A percentile compares a stretch with the other conserved stretches of the same genome.
Conservation (phyloP, 305 asterid species). For the Fraxinus angustifolia region DNA sequence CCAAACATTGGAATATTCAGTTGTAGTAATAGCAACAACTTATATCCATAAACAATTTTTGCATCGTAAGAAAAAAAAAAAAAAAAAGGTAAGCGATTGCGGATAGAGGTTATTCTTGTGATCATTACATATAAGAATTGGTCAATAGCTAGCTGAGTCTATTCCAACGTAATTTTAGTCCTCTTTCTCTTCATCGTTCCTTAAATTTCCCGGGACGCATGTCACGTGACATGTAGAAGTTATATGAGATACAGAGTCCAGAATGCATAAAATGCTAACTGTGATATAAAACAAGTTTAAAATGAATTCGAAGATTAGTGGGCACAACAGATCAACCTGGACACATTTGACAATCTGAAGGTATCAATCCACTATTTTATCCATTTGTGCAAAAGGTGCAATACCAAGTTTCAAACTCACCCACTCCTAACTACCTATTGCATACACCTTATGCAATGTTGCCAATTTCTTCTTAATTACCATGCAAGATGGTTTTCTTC, state of each 20-base stretch:
- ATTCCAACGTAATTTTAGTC: not conserved
- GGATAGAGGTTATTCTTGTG: not conserved
- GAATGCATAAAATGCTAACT: not conserved
- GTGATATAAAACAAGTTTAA: not conserved
- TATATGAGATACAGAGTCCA: not conserved
- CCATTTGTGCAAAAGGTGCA: not conserved
- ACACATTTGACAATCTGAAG: not conserved
- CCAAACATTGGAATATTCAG: slow-evolving; percentile 54
- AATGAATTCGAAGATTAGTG: not conserved
- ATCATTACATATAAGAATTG: not conserved
- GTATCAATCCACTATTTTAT: not conserved
- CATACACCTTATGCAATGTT: not conserved
- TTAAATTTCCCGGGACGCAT: not conserved
- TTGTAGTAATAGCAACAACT: slow-evolving; percentile 18
- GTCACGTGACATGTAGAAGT: not conserved
- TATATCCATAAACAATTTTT: not conserved
- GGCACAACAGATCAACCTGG: not conserved
- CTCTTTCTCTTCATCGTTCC: not conserved
- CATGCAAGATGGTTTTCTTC: not conserved
- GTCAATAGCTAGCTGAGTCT: not conserved
- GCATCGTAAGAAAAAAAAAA: not conserved
- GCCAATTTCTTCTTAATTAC: not conserved
- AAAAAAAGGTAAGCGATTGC: not conserved
- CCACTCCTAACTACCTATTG: not conserved
- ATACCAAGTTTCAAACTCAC: not conserved